phyloP scores from a whole-genome alignment of 306 rosid genomes.

The Coriaria nepalensis region DNA sequence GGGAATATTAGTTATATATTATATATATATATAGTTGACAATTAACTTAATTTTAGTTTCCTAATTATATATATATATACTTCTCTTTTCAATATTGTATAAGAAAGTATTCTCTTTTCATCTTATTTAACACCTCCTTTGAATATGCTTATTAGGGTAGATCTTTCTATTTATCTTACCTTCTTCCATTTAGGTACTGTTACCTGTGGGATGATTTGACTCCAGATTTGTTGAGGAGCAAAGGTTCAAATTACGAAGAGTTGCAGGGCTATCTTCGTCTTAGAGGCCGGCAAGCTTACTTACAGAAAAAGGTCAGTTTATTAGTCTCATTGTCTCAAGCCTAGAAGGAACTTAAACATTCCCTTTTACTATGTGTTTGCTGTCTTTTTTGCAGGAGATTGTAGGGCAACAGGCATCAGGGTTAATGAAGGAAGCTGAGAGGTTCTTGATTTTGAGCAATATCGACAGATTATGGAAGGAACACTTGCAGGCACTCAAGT shows the following conservation, averaged over 20 bases:
- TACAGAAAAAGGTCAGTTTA: conserved; percentile 63
- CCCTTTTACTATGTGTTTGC: conserved; percentile 1
- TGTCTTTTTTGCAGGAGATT: conserved; percentile 29
- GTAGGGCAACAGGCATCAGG: conserved; percentile 73
- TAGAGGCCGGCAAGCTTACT: conserved; percentile 77
- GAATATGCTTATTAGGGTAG: not conserved
- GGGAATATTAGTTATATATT: too few species aligned
- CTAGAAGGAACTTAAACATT: not conserved
- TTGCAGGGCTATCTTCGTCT: conserved; percentile 55
- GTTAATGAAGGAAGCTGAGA: conserved; percentile 90
- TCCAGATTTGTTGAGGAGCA: conserved; percentile 53
- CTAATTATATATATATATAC: too few species aligned
- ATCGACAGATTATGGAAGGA: conserved; percentile 94
- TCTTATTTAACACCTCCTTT: too few species aligned
- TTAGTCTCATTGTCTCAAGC: not conserved
- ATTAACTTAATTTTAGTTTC: too few species aligned
- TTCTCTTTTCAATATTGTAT: too few species aligned
- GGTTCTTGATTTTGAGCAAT: conserved; percentile 78
- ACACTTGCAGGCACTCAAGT: conserved; percentile 84
- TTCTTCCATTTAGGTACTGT: conserved; percentile 55
- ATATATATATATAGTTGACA: too few species aligned
- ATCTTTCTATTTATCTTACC: conserved; percentile 10
- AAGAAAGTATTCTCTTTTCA: too few species aligned
- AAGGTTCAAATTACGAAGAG: conserved; percentile 51
- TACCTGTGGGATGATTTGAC: conserved; percentile 79